A percentile compares a stretch with the other conserved stretches of the same genome.
phyloP scores from a whole-genome alignment of 2,329 filamentous ascomycete species.

The Aspergillus fumigatus region DNA sequence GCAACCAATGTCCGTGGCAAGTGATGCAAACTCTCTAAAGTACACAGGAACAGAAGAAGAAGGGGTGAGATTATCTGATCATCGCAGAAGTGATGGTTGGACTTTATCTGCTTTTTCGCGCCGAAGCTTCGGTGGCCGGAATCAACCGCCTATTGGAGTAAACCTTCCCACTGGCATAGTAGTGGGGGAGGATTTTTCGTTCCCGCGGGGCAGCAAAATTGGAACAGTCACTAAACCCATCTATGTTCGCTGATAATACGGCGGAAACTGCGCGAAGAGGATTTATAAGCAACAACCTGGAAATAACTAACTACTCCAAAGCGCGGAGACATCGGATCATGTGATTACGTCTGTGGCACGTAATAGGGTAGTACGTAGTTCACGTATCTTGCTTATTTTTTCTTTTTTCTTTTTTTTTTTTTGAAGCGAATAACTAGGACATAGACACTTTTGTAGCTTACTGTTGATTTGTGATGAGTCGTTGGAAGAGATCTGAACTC shows the following conservation, averaged over 20 bases:
- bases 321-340: not conserved
- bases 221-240: not conserved
- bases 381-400: not conserved
- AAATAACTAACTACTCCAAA: not conserved
- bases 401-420: too few species aligned
- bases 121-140: slow-evolving; percentile 10
- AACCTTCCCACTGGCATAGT: not conserved
- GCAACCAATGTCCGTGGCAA: slow-evolving; percentile 1
- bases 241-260: slow-evolving; percentile 6
- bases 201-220: slow-evolving; percentile 13
- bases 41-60: slow-evolving; percentile 1
- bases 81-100: slow-evolving; percentile 7
- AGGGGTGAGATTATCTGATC: slow-evolving; percentile 2
- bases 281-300: slow-evolving; percentile 18
- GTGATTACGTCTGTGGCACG: slow-evolving; percentile 1
- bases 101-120: slow-evolving; percentile 13
- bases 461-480: not conserved
- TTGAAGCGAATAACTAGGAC: not conserved
- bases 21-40: not conserved
- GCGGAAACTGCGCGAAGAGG: not conserved
- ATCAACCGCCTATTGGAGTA: slow-evolving; percentile 14
- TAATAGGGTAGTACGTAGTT: not conserved
- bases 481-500: not conserved
- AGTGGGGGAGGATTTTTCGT: slow-evolving; percentile 4
- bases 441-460: not conserved